Percentiles rank a stretch among this genome's conserved stretches.
Evolutionary conservation across 208 protist genomes (phyloP).

Genomic region (Trichomonas gallinae): DNA sequence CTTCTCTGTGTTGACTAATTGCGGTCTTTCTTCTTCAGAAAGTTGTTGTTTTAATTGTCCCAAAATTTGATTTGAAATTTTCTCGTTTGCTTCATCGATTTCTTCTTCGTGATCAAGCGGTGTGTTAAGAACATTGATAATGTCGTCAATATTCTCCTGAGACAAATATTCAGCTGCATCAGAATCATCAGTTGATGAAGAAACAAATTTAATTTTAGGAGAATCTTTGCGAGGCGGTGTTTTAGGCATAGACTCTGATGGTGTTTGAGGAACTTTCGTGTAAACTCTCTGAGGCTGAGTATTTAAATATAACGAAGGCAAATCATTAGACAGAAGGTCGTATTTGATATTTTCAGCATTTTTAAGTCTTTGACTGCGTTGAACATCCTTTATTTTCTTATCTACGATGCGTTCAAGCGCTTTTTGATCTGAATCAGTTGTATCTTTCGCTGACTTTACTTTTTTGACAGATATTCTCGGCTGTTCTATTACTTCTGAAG

Average conservation of each 20-base stretch:
- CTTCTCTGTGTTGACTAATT: not conserved
- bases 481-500: not conserved
- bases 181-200: not conserved
- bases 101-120: not conserved
- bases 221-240: not conserved
- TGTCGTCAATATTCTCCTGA: not conserved
- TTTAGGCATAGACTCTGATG: not conserved
- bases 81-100: not conserved
- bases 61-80: not conserved
- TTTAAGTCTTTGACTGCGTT: not conserved
- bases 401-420: not conserved
- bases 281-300: not conserved
- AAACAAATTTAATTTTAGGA: not conserved
- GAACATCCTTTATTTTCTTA: not conserved
- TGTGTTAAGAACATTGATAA: not conserved
- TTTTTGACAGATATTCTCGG: not conserved
- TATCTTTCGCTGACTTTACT: not conserved
- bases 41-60: not conserved
- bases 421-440: not conserved
- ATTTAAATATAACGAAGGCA: not conserved
- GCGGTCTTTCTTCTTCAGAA: not conserved
- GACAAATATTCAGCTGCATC: not conserved
- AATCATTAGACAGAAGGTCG: not conserved
- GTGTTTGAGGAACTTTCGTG: not conserved
- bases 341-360: not conserved